These are phyloP conservation scores for Penicillium sp. DNA, from an alignment of 2,329 filamentous ascomycete species.

Conservation along the genomic window DNA sequence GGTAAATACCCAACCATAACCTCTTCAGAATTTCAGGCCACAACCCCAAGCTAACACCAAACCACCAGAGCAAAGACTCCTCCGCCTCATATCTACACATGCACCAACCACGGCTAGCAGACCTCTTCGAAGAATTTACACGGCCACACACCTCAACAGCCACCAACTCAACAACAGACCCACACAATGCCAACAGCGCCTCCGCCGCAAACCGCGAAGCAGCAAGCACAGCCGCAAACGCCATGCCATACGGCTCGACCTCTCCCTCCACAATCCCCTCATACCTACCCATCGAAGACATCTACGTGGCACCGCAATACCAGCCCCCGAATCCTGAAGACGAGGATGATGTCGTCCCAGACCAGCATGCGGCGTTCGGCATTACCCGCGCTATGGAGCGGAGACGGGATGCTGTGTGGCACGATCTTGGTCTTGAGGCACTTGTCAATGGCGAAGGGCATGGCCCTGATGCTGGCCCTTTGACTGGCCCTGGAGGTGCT, in stretches of 20 bases:
- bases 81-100: constrained; percentile 51
- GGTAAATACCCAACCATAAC: not conserved
- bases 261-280: constrained; percentile 39
- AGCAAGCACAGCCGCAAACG: constrained; percentile 9
- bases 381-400: constrained; percentile 62
- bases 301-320: constrained; percentile 60
- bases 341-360: constrained; percentile 66
- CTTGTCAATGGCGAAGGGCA: constrained; percentile 43
- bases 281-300: constrained; percentile 58
- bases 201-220: not conserved
- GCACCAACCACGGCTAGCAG: constrained; percentile 49
- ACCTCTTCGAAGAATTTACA: constrained; percentile 53
- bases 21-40: not conserved
- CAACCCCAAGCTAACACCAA: constrained; percentile 1
- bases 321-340: constrained; percentile 66
- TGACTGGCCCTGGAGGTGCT: constrained; percentile 24
- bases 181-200: constrained; percentile 5
- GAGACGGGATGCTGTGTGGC: constrained; percentile 56
- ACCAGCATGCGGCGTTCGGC: constrained; percentile 67
- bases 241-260: constrained; percentile 32
- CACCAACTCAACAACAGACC: not conserved
- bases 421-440: constrained; percentile 57
- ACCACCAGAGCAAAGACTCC: constrained; percentile 50
- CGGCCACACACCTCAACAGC: constrained; percentile 42
- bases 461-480: constrained; percentile 13